A percentile compares a stretch with the other conserved stretches of the same genome.
These are phyloP conservation scores for Neonectria sp. DNA, from an alignment of 2,329 filamentous ascomycete species.

Conservation along the genomic window DNA sequence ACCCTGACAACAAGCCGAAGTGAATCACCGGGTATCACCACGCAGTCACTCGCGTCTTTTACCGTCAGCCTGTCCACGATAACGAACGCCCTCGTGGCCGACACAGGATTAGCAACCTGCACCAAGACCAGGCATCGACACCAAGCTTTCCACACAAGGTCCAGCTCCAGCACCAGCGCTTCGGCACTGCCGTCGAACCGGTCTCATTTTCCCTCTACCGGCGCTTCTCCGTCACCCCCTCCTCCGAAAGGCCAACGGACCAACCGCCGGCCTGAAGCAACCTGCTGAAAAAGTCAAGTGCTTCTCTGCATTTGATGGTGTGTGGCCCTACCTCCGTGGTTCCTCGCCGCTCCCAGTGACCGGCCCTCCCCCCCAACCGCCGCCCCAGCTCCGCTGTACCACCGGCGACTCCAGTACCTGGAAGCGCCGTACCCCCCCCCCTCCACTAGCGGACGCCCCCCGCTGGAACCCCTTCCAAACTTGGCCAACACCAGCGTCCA, in stretches of 20 bases:
- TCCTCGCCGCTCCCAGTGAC: constrained; percentile 44
- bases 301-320: constrained; percentile 40
- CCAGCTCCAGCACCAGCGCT: constrained; percentile 33
- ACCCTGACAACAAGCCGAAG: neutral
- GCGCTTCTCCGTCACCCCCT: constrained; percentile 18
- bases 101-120: constrained; percentile 2
- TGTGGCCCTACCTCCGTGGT: constrained; percentile 46
- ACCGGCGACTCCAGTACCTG: constrained; percentile 41
- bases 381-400: constrained; percentile 34
- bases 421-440: constrained; percentile 41
- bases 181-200: constrained; percentile 42
- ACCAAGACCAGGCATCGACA: constrained; percentile 9
- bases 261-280: constrained; percentile 39
- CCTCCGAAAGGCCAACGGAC: constrained; percentile 14
- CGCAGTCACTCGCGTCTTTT: neutral
- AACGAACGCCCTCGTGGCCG: constrained; percentile 5
- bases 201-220: constrained; percentile 23
- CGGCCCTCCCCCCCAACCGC: constrained; percentile 36
- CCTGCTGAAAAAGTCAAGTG: constrained; percentile 37
- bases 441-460: constrained; percentile 29
- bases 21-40: constrained; percentile 7
- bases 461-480: constrained; percentile 26
- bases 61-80: neutral
- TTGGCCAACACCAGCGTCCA: constrained; percentile 17
- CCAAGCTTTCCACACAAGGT: constrained; percentile 33